Evolutionary conservation across 2,329 filamentous ascomycete species (phyloP), one percentile per base, ranked within the genome.

Genomic region (Xylariaceae sp.): DNA sequence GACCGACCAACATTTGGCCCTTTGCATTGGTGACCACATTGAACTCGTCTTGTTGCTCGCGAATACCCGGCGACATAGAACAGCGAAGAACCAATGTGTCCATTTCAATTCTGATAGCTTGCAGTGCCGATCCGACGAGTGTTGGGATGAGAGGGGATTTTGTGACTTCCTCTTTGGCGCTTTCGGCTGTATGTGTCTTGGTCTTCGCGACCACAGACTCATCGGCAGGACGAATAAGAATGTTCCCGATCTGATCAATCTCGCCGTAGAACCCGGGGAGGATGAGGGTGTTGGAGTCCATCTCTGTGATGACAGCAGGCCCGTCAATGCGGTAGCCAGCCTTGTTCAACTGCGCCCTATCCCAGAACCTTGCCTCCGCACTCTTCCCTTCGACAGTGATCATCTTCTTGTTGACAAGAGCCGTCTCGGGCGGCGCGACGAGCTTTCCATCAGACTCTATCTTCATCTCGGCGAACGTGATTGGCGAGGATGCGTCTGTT

Each of bases 41-140:
- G 55, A 73, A 74, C 44, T 74, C 71, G 19, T 74, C 71, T 45
- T 74, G 71, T 37, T 74, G 70, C 38, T 74, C 71, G 15, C 71
- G 62, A 32, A 74, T 73, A 0, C 68, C 69, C 1, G 71, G 71
- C 2, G 68, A 72, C 69, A 74, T 73, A 32, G 69, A 67, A 39
- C 68, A 71, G 8, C 71, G 64, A n/a, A 73, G 61, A 64, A 74
- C 72, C 24, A 73, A 58, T 1, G 66, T 69, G 42, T 74, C 71
- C 71, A 74, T 74, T 44, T 74, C 71, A 19, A 65, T 61, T 28
- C 71, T 61, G 34, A 69, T 71, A 1, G 70, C 72, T 8, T 64
- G 66, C 9, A 73, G 60, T 0, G 70, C 64, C 6, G 67, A 66
- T 2, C 66, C 63, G 3, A 73, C 64, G 2, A 73, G 54, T 0